Base-by-base conservation (phyloP, 148 eudicot genomes). In the Beta vulgaris region DNA sequence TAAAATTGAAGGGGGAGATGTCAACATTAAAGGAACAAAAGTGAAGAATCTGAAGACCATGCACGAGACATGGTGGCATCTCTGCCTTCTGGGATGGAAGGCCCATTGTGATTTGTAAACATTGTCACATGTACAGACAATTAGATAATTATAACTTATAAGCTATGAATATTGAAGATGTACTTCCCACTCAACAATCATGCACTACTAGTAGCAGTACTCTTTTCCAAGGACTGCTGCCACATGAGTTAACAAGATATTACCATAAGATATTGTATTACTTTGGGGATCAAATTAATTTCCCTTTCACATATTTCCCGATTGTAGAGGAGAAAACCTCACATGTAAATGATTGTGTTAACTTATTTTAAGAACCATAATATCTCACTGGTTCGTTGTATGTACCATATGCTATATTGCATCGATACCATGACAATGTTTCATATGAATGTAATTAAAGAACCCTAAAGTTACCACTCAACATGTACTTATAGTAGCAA, bases 241-340 rank as follows among this genome's bases (percentile, higher is more conserved):
- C 40, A 61, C 66, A 61, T 64, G 68, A 36, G 43, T 19, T 4
- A 64, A 16, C 68, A 64, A 44, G 68, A 64, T 64, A 64, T 64
- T 36, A 13, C 23, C 36, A 13, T 35, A 51, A 19, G 5, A 51
- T 51, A 4, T 48, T 51, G 57, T 51, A 51, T 51, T 51, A 51
- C 26, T 51, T 51, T 21, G 25, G 55, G 55, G 55, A 51, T 51
- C 25, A 51, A 19, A 51, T 51, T 51, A 51, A 51, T 21, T 51
- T 51, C 25, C 25, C 10, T 19, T 51, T 4, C 10, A 7, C 57
- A 19, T 19, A 51, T 51, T 51, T 7, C 57, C 11, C 57, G 11
- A 19, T 21, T 4, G 2, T n/a, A 51, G 57, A 51, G 53, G 57
- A 51, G 57, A 51, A 6, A 51, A 21, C n/a, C 57, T 51, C 53